A percentile compares a stretch with the other conserved stretches of the same genome.
Evolutionary conservation across 1,284 basidiomycete species (phyloP).

Genomic region (Afroboletus lepidellus): DNA sequence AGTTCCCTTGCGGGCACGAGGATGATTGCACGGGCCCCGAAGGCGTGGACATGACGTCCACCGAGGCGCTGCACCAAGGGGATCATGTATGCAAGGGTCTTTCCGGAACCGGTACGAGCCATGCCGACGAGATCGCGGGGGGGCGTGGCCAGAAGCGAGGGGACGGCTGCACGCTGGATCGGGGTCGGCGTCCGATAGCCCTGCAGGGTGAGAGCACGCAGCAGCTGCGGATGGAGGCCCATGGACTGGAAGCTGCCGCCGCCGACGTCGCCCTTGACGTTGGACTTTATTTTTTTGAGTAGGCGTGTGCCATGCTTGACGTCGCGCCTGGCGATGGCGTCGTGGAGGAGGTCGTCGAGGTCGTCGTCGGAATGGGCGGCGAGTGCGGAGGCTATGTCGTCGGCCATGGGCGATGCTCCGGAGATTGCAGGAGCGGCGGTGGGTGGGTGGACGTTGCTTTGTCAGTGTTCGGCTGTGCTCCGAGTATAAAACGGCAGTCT

Average conservation of each 20-base stretch:
- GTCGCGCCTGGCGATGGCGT: slow-evolving; percentile 64
- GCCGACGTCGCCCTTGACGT: slow-evolving; percentile 70
- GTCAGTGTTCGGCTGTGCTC: slow-evolving; percentile 13
- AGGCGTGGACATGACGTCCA: slow-evolving; percentile 75
- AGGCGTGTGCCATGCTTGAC: slow-evolving; percentile 68
- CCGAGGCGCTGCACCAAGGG: slow-evolving; percentile 88
- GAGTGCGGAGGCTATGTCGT: slow-evolving; percentile 51
- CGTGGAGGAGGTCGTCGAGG: slow-evolving; percentile 58
- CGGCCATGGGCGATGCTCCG: slow-evolving; percentile 27
- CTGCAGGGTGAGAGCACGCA: slow-evolving; percentile 86
- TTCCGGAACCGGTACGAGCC: slow-evolving; percentile 98
- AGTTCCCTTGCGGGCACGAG: slow-evolving; percentile 93
- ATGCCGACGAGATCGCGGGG: slow-evolving; percentile 96
- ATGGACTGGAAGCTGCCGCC: slow-evolving; percentile 88
- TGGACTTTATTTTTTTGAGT: slow-evolving; percentile 69
- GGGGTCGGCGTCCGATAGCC: slow-evolving; percentile 96
- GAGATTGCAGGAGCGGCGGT: slow-evolving; percentile 6
- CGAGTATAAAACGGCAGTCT: slow-evolving; percentile 16
- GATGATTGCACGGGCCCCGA: slow-evolving; percentile 87
- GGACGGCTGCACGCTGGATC: slow-evolving; percentile 91
- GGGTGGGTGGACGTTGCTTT: slow-evolving; percentile 7
- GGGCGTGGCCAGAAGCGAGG: slow-evolving; percentile 80
- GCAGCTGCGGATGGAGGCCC: slow-evolving; percentile 82
- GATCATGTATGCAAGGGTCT: slow-evolving; percentile 95
- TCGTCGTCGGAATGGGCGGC: slow-evolving; percentile 46